phyloP scores from a whole-genome alignment of 768 basidiomycete species.

The Xerocomellus amylosporus region DNA sequence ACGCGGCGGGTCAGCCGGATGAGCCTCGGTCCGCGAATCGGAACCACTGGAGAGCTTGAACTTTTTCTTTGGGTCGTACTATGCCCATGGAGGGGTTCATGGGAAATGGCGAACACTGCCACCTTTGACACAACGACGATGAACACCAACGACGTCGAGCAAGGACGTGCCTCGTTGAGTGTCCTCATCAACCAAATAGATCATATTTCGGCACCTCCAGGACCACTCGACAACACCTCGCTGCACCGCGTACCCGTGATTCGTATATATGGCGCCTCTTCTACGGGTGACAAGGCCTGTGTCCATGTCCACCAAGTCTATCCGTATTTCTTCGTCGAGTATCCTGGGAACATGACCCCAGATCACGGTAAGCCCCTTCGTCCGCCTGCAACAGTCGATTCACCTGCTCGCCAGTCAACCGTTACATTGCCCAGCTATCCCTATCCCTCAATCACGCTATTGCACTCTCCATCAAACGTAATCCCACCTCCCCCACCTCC shows the following conservation, averaged over 20 bases:
- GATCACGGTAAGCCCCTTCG: conserved; percentile 49
- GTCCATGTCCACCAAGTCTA: conserved; percentile 91
- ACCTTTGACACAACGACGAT: too few species aligned
- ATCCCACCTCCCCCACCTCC: conserved; percentile 55
- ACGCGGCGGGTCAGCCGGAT: too few species aligned
- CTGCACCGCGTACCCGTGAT: conserved; percentile 75
- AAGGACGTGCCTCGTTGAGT: conserved; percentile 22
- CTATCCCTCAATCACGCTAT: conserved; percentile 84
- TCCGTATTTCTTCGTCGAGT: conserved; percentile 92
- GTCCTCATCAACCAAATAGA: conserved; percentile 61
- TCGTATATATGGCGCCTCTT: conserved; percentile 83
- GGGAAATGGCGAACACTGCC: too few species aligned
- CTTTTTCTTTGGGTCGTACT: too few species aligned
- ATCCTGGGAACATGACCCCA: conserved; percentile 62
- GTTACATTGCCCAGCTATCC: conserved; percentile 65
- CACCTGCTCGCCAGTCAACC: conserved; percentile 53
- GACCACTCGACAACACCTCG: conserved; percentile 58
- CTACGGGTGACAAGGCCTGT: conserved; percentile 73
- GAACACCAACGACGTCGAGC: too few species aligned
- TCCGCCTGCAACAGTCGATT: not conserved
- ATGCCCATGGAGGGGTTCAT: too few species aligned
- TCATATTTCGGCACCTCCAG: conserved; percentile 54
- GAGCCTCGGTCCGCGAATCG: too few species aligned
- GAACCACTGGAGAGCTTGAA: too few species aligned
- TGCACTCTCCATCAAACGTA: conserved; percentile 73